Evolutionary conservation across 352 stramenopile species (phyloP).

Genomic region (Globisporangium radiosum): DNA sequence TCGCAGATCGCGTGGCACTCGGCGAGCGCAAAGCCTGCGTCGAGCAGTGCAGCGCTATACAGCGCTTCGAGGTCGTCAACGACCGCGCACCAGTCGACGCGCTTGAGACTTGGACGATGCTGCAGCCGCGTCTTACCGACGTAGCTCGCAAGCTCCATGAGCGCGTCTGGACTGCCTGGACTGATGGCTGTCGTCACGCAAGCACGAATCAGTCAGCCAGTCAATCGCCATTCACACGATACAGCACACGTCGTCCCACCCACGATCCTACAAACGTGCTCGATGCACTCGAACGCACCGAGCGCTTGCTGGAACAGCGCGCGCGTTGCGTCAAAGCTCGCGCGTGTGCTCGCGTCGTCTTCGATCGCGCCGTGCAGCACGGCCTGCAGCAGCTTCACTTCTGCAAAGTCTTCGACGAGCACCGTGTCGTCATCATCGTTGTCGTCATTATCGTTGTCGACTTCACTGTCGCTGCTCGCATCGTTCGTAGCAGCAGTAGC

Average conservation of each 20-base stretch:
- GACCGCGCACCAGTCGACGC: constrained; percentile 29
- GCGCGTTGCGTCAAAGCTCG: constrained; percentile 40
- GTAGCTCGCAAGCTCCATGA: constrained; percentile 77
- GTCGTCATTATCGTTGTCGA: constrained; percentile 7
- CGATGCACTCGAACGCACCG: constrained; percentile 13
- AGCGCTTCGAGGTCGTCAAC: constrained; percentile 37
- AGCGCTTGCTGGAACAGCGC: constrained; percentile 51
- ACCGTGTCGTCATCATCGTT: constrained; percentile 38
- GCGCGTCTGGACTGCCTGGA: constrained; percentile 43
- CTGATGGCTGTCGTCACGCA: constrained; percentile 23
- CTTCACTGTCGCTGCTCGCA: constrained; percentile 1
- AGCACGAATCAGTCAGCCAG: background rate
- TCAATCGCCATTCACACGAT: background rate
- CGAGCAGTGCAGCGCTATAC: constrained; percentile 28
- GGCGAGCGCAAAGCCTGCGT: constrained; percentile 41
- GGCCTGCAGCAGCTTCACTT: constrained; percentile 59
- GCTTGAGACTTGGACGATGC: background rate
- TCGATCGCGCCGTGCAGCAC: constrained; percentile 48
- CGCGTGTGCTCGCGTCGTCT: constrained; percentile 12
- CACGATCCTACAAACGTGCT: too few relatives aligned
- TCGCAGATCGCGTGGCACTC: constrained; percentile 64
- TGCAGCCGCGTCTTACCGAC: constrained; percentile 36
- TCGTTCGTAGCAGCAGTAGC: background rate
- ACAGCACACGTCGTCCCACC: too few relatives aligned
- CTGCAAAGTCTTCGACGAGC: constrained; percentile 35